These are phyloP conservation scores for Pleurostoma richardsiae DNA, from an alignment of 2,329 filamentous ascomycete genomes.

Conservation along the genomic window DNA sequence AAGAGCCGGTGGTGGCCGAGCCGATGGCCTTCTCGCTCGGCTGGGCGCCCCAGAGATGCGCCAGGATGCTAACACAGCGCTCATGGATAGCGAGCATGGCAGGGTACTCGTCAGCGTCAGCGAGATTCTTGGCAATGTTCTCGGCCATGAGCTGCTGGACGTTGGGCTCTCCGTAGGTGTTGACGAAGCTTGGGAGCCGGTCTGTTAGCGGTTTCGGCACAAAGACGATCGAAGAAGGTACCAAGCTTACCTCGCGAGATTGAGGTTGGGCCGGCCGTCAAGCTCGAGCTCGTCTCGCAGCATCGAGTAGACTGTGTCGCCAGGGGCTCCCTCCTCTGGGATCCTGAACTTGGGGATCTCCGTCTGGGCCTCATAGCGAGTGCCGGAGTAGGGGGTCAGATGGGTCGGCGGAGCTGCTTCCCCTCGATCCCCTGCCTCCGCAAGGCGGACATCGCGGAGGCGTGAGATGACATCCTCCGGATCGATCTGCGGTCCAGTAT, in stretches of 20 bases:
- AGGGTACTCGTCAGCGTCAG: slow-evolving; percentile 64
- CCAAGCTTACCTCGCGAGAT: slow-evolving; percentile 47
- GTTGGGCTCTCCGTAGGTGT: slow-evolving; percentile 66
- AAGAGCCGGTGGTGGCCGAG: slow-evolving; percentile 65
- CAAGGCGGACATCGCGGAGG: slow-evolving; percentile 39
- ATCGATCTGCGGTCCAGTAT: slow-evolving; percentile 32
- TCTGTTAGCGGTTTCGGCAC: slow-evolving; percentile 16
- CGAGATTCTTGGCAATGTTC: slow-evolving; percentile 66
- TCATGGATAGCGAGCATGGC: slow-evolving; percentile 55
- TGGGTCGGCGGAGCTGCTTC: slow-evolving; percentile 37
- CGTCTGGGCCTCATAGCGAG: slow-evolving; percentile 46
- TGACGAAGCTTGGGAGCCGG: slow-evolving; percentile 47
- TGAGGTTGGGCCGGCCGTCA: slow-evolving; percentile 62
- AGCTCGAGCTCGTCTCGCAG: slow-evolving; percentile 59
- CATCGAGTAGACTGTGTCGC: slow-evolving; percentile 61
- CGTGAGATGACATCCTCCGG: slow-evolving; percentile 49
- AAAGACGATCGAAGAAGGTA: not conserved
- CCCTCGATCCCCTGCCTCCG: slow-evolving; percentile 22
- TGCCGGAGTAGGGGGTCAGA: slow-evolving; percentile 49
- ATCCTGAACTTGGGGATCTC: slow-evolving; percentile 58
- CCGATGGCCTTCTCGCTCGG: slow-evolving; percentile 61
- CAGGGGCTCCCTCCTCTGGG: slow-evolving; percentile 50
- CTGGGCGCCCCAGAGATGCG: slow-evolving; percentile 59
- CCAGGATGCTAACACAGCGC: slow-evolving; percentile 64
- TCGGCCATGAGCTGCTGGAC: slow-evolving; percentile 61